These are phyloP conservation scores for Strombidium stylifer DNA, from an alignment of 73 alveolate genomes.

Conservation along the genomic window DNA sequence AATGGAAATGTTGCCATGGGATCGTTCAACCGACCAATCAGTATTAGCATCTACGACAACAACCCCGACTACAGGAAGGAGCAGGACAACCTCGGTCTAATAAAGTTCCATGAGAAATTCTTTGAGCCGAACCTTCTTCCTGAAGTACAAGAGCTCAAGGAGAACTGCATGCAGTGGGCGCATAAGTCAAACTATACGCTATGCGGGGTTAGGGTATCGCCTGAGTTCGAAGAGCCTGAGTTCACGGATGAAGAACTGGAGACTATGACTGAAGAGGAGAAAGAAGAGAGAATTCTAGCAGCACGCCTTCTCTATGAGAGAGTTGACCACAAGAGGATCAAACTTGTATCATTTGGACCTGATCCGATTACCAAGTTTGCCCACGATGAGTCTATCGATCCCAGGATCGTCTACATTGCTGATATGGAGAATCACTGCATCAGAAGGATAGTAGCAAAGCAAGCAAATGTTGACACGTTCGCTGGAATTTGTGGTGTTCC, in stretches of 20 bases:
- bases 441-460: conserved; percentile 30
- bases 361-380: conserved; percentile 4
- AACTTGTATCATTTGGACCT: conserved; percentile 31
- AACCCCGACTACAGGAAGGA: no score
- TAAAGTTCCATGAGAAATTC: no score
- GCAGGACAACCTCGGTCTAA: no score
- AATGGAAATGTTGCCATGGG: conserved; percentile 57
- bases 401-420: conserved; percentile 46
- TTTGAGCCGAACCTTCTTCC: no score
- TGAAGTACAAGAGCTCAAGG: no score
- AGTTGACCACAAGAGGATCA: conserved; percentile 18
- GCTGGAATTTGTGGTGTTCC: conserved; percentile 54
- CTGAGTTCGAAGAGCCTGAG: no score
- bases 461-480: conserved; percentile 45
- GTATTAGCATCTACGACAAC: conserved; percentile 26
- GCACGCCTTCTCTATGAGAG: conserved; percentile 4
- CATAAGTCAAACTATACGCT: no score
- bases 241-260: background rate
- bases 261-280: background rate
- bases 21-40: conserved; percentile 26
- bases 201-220: no score
- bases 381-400: conserved; percentile 3
- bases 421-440: conserved; percentile 59
- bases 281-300: background rate
- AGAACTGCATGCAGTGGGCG: no score